Conservation (phyloP, 306 rosid genomes). For the Ormosia semicastrata region DNA sequence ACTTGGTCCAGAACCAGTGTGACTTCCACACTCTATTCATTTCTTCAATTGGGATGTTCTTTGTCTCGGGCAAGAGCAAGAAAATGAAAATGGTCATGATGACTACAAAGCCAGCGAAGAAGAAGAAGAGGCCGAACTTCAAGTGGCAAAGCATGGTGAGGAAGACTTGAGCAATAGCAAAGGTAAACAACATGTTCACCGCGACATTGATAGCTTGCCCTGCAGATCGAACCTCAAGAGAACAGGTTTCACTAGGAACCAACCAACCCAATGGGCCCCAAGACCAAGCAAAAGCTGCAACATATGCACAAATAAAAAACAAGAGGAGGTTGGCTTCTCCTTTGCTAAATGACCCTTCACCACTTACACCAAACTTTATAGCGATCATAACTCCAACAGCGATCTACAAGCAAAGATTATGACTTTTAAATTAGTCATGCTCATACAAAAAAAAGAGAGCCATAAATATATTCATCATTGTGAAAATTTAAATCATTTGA, state of each 20-base stretch:
- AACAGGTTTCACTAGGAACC: constrained; percentile 13
- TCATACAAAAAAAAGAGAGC: neutral
- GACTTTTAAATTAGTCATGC: neutral
- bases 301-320: constrained; percentile 38
- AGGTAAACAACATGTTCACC: constrained; percentile 43
- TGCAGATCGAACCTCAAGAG: constrained; percentile 47
- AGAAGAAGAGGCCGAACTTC: constrained; percentile 41
- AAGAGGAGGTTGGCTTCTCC: constrained; percentile 14
- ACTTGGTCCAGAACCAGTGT: constrained; percentile 40
- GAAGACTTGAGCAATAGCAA: constrained; percentile 33
- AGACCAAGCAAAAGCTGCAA: constrained; percentile 59
- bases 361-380: constrained; percentile 17
- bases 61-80: constrained; percentile 49
- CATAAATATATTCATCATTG: neutral
- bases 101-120: constrained; percentile 37
- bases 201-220: constrained; percentile 42
- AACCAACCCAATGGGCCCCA: constrained; percentile 58
- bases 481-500: neutral
- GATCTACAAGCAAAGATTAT: neutral
- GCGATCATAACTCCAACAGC: constrained; percentile 25
- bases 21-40: constrained; percentile 16
- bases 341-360: constrained; percentile 28
- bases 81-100: constrained; percentile 32
- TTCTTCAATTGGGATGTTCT: constrained; percentile 40
- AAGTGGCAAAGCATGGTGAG: constrained; percentile 41